These are phyloP conservation scores for Nothophaeocryptopus gaeumannii DNA, from an alignment of 2,329 filamentous ascomycete species.

Conservation along the genomic window DNA sequence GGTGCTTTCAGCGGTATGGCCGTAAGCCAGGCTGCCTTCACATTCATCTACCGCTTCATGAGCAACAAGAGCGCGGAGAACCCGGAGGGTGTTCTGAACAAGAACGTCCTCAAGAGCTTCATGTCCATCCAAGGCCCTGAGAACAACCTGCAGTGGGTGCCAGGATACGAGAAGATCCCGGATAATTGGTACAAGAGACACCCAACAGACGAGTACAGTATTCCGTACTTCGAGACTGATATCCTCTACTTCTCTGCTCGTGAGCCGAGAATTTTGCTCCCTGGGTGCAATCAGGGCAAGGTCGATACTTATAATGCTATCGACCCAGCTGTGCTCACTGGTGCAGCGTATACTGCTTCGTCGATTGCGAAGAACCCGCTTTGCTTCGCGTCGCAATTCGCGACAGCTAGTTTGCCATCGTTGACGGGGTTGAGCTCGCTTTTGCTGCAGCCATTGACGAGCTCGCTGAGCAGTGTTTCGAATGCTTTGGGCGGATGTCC, in stretches of 20 bases:
- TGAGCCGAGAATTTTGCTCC: constrained; percentile 21
- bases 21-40: constrained; percentile 6
- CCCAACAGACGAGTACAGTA: constrained; percentile 28
- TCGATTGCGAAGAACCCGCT: constrained; percentile 11
- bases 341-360: constrained; percentile 39
- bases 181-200: constrained; percentile 25
- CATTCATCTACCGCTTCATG: constrained; percentile 31
- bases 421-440: constrained; percentile 1
- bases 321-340: constrained; percentile 32
- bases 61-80: constrained; percentile 35
- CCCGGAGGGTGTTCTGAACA: constrained; percentile 32
- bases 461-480: background rate
- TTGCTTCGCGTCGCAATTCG: constrained; percentile 11
- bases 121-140: constrained; percentile 33
- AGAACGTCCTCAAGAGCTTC: constrained; percentile 37
- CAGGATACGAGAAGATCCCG: constrained; percentile 33
- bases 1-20: constrained; percentile 1
- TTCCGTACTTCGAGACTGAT: constrained; percentile 23
- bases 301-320: constrained; percentile 30
- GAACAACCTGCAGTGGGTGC: constrained; percentile 25
- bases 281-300: constrained; percentile 34
- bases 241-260: constrained; percentile 10
- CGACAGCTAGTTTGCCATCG: constrained; percentile 1
- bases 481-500: constrained; percentile 2
- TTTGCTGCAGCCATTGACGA: background rate